phyloP scores from a whole-genome alignment of 495 filamentous ascomycete genomes.

The Apodospora peruviana region DNA sequence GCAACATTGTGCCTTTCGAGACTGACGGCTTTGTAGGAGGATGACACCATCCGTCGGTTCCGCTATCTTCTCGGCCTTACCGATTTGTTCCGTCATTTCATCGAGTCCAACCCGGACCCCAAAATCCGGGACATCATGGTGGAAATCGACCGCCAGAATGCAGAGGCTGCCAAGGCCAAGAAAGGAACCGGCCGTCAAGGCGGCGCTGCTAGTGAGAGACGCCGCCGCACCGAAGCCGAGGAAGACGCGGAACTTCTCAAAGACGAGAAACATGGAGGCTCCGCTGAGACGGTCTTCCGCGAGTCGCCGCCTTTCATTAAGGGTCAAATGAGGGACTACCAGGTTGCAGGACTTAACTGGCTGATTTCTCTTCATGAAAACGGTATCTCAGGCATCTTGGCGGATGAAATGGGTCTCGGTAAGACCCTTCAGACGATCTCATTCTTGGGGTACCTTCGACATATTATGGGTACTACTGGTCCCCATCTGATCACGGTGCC shows the following conservation, averaged over 20 bases:
- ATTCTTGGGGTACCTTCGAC: constrained; percentile 93
- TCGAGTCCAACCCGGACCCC: constrained; percentile 92
- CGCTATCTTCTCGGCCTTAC: constrained; percentile 93
- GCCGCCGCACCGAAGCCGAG: constrained; percentile 90
- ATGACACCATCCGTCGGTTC: constrained; percentile 92
- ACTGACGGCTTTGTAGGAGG: constrained; percentile 58
- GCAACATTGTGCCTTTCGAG: background rate
- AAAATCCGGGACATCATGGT: constrained; percentile 85
- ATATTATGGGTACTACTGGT: constrained; percentile 78
- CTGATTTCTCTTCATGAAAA: constrained; percentile 98
- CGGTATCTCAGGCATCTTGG: constrained; percentile 94
- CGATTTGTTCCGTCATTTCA: constrained; percentile 98
- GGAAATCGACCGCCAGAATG: constrained; percentile 90
- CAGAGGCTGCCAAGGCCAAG: constrained; percentile 63
- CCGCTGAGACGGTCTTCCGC: constrained; percentile 82
- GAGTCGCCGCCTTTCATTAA: constrained; percentile 87
- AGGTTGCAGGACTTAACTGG: constrained; percentile 93
- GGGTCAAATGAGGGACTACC: constrained; percentile 93
- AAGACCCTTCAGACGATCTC: constrained; percentile 86
- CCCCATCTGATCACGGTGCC: constrained; percentile 94
- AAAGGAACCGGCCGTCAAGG: constrained; percentile 72
- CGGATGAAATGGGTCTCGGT: constrained; percentile 95
- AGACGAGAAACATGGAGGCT: constrained; percentile 82
- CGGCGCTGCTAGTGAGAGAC: constrained; percentile 74
- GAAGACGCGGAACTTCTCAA: constrained; percentile 93